Base-by-base conservation (phyloP, 2,329 filamentous ascomycete genomes). In the Plectosphaerella cucumerina region DNA sequence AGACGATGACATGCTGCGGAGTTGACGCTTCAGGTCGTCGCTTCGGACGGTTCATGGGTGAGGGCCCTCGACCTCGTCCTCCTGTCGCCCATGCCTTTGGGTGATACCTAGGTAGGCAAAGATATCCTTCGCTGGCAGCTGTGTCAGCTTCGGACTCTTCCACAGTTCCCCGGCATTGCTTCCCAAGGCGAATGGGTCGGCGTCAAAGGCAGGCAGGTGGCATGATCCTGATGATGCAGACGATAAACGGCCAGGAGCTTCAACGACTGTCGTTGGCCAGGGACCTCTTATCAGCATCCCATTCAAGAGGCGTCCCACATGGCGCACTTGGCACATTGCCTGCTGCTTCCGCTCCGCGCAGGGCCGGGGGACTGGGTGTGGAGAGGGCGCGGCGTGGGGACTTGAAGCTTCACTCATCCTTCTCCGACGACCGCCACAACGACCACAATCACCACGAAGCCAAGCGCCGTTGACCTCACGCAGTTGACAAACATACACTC, bases 211-310 rank as follows among this genome's bases (percentile, higher is more conserved):
- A 17, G 20, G 37, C 37, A 42, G 20, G 37, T 42, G 37, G 26
- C 26, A 31, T 31, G 26, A 31, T 31, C 26, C 26, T 31, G 26
- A 31, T 31, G 50, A 43, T 20, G 42, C 44, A 44, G 26, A 37
- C 22, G 23, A 35, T 34, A 22, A 31, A 31, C 26, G 26, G 26
- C 26, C 26, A 11, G 12, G 26, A 8, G 26, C 26, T 46, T 26
- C 48, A 49, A 47, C 33, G 23, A 17, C 39, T 43, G 39, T 20
- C 37, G 45, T 37, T 20, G 35, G 26, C 44, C 17, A 31, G 26
- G 26, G 48, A 37, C 45, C 18, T 44, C 53, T 55, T 55, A 55
- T 55, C 53, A 55, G 53, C 54, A 18, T n/a, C 52, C 52, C 53
- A 55, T 52, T 51, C 15, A 37, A n/a, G 49, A 42, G 23, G 33